A percentile compares a stretch with the other conserved stretches of the same genome.
Evolutionary conservation across 2,329 filamentous ascomycete species (phyloP).

Genomic region (Exophiala spinifera): DNA sequence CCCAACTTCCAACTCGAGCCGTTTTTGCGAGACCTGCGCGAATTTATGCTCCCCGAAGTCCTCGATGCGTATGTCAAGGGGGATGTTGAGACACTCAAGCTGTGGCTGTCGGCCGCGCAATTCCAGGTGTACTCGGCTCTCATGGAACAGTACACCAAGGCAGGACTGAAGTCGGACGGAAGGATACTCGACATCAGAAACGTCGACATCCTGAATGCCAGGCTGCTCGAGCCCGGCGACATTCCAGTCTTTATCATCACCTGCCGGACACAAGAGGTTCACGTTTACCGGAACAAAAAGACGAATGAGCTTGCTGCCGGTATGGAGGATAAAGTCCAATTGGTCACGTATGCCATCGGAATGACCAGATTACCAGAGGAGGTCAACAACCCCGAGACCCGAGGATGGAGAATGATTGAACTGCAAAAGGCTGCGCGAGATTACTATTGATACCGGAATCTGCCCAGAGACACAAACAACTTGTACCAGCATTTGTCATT

Average conservation of each 20-base stretch:
- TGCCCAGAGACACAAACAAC: background rate
- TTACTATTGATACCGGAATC: conserved; percentile 59
- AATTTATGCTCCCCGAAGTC: conserved; percentile 96
- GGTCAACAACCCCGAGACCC: conserved; percentile 92
- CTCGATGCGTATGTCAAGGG: conserved; percentile 98
- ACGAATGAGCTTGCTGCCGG: conserved; percentile 84
- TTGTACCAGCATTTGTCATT: conserved; percentile 19
- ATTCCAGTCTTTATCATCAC: conserved; percentile 93
- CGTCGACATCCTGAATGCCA: conserved; percentile 66
- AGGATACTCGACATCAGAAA: conserved; percentile 92
- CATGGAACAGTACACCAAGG: conserved; percentile 90
- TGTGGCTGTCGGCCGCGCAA: conserved; percentile 95
- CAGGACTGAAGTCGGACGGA: conserved; percentile 90
- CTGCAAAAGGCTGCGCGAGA: conserved; percentile 97
- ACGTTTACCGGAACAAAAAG: conserved; percentile 93
- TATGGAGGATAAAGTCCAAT: conserved; percentile 98
- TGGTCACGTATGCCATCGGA: conserved; percentile 96
- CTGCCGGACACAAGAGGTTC: conserved; percentile 93
- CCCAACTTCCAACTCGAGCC: conserved; percentile 91
- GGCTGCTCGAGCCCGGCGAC: conserved; percentile 48
- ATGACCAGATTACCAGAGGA: conserved; percentile 92
- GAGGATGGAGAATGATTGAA: conserved; percentile 96
- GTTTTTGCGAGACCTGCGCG: conserved; percentile 90
- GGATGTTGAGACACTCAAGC: conserved; percentile 81
- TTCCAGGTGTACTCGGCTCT: conserved; percentile 96